Evolutionary conservation across 345 rosid species (phyloP), one percentile per base, ranked within the genome.

Genomic region (Eucalyptus curtisii): DNA sequence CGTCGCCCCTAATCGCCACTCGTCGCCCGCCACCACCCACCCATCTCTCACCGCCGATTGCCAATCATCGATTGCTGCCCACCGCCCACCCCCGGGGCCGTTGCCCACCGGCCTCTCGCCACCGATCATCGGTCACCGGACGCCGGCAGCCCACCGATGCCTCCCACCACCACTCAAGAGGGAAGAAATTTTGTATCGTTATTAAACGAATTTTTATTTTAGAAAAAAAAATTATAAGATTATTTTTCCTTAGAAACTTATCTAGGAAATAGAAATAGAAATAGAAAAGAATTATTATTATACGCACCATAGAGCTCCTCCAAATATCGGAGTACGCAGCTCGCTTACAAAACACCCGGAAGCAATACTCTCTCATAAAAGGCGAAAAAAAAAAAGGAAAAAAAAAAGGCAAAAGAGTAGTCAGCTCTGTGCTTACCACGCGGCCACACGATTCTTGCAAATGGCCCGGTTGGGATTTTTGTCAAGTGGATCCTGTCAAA

Each of bases 41-140:
- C 10, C 4, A 1, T 8, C 55, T 52, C 55, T 4, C 55, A 3
- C 55, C 0, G 0, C 3, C 24, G 1, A 52, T 52, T 52, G 24
- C 24, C 55, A 52, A 52, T 19, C 24, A 42, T 7, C 8, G 8
- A 24, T 52, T 24, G 0, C 24, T 52, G 7, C 24, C 24, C 55
- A 52, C 10, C 0, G 1, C 55, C 55, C 55, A 9, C 5, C 15
- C n/a, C n/a, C n/a, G n/a, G 5, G 8, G 44, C 44, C 44, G 44
- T 42, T 5, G 6, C 49, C 6, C 49, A 2, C 3, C 11, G 0
- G 0, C 49, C 49, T 49, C 50, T 4, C 1, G 16, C 6, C 14
- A 1, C 6, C 16, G 0, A 49, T 4, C 16, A 1, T 49, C 6
- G 0, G 1, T 49, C 50, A 1, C 50, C 1, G 1, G 6, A 4